phyloP scores from a whole-genome alignment of 2,329 filamentous ascomycete species.

The Lasiodiplodia sp. region DNA sequence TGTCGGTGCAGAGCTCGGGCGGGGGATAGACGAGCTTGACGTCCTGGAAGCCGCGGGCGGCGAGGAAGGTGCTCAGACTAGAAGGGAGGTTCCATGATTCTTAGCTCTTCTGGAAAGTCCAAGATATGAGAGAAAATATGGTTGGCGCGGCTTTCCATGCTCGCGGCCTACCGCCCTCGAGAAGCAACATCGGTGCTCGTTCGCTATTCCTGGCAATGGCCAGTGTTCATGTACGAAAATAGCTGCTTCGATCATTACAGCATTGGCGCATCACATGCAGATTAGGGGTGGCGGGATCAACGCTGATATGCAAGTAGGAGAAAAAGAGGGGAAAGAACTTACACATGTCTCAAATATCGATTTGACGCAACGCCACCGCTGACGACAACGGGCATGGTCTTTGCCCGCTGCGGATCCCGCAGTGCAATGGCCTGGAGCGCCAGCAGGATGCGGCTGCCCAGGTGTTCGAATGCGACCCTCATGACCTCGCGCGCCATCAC shows the following conservation, averaged over 20 bases:
- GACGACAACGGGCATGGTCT: slow-evolving; percentile 68
- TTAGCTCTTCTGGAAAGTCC: slow-evolving; percentile 14
- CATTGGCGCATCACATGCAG: background rate
- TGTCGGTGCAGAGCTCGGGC: slow-evolving; percentile 82
- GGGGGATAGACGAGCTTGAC: slow-evolving; percentile 78
- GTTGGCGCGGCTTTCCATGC: background rate
- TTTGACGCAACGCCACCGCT: slow-evolving; percentile 93
- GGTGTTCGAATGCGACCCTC: slow-evolving; percentile 85
- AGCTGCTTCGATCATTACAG: background rate
- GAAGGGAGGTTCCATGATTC: background rate
- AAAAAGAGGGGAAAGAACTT: slow-evolving; percentile 27
- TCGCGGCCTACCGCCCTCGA: background rate
- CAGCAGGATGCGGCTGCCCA: slow-evolving; percentile 76
- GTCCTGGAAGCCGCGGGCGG: slow-evolving; percentile 68
- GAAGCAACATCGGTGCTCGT: background rate
- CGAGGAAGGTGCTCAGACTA: slow-evolving; percentile 62
- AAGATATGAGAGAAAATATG: background rate
- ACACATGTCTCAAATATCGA: slow-evolving; percentile 74
- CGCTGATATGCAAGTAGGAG: slow-evolving; percentile 30
- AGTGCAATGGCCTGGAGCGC: slow-evolving; percentile 59
- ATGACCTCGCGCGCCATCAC: slow-evolving; percentile 76
- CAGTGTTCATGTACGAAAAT: background rate
- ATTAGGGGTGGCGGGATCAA: slow-evolving; percentile 16
- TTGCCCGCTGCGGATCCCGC: slow-evolving; percentile 48
- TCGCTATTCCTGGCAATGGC: background rate